Base-by-base conservation (phyloP, 139 green algal genomes). In the Micractinium conductrix region DNA sequence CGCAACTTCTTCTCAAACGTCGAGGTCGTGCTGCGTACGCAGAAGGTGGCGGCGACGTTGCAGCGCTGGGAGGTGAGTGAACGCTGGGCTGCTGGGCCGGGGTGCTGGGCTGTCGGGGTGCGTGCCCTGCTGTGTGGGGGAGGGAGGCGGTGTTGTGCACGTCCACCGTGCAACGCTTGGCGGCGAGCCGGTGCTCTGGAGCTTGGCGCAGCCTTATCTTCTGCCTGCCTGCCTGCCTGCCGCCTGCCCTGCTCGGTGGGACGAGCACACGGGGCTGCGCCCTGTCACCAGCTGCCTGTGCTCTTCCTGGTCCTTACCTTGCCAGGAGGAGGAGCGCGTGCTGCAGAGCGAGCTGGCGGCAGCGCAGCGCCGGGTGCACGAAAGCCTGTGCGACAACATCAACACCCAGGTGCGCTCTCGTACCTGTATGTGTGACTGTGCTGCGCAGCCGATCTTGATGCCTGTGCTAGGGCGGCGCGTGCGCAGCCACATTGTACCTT, bases 1-100 rank as follows among this genome's bases (percentile, higher is more conserved):
- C 93, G 90, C 72, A 98, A 98, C 89, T 99, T 99, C 87, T 99
- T 99, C 87, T 88, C 94, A 63, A 98, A 97, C 76, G 92, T 98
- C 5, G 87, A 98, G 35, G 95, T 94, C 0, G 92, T 89, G 21
- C 74, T 97, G 76, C 92, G 96, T 35, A 78, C 87, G 37, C 73
- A 74, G 7, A 79, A 84, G 35, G 48, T 67, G 40, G 84, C 38
- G 7, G 55, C 78, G 67, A 44, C 68, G 6, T 28, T n/a, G 21
- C 62, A 90, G 81, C 70, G 80, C 1, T 92, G 89, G 89, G 76
- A 85, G 58, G 79, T 84, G 79, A 76, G 79, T 8, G 1, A 4
- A 28, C 71, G 22, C 26, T 38, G 43, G 43, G 43, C 42, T n/a
- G n/a, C n/a, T 38, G 28, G 22, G 44, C 44, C 21, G 43, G 73